Evolutionary conservation across 2,329 filamentous ascomycete genomes (phyloP).

Genomic region (Scleromitrula shiraiana): DNA sequence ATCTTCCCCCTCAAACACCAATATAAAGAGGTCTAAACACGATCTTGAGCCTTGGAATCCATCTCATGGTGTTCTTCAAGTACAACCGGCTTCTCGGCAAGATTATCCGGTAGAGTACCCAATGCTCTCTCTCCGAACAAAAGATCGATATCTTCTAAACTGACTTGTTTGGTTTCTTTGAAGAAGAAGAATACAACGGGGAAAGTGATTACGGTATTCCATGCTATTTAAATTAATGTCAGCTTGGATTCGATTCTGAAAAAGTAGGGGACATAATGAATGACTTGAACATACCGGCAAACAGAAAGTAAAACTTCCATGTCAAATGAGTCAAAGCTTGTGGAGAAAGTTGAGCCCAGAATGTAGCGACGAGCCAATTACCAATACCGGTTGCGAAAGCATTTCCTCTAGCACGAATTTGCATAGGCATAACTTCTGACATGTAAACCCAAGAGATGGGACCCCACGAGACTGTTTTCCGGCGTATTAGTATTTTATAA

Average conservation of each 20-base stretch:
- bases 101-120: conserved; percentile 38
- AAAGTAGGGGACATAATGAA: background rate
- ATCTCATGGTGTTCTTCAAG: conserved; percentile 7
- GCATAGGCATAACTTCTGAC: conserved; percentile 58
- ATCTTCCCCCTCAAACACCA: background rate
- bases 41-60: conserved; percentile 2
- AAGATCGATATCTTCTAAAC: conserved; percentile 29
- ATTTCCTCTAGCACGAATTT: conserved; percentile 51
- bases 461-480: conserved; percentile 47
- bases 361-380: conserved; percentile 51
- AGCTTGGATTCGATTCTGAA: background rate
- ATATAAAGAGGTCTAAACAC: background rate
- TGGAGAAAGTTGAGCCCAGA: conserved; percentile 52
- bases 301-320: conserved; percentile 51
- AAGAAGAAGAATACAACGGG: conserved; percentile 29
- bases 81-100: conserved; percentile 26
- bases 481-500: too few relatives aligned
- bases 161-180: conserved; percentile 28
- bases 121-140: conserved; percentile 32
- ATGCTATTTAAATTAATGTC: conserved; percentile 10
- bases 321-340: conserved; percentile 40
- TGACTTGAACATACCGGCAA: conserved; percentile 30
- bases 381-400: conserved; percentile 50
- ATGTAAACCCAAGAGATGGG: conserved; percentile 58
- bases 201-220: conserved; percentile 28